Percentiles rank a stretch among this genome's conserved stretches.
Evolutionary conservation across 2,329 filamentous ascomycete species (phyloP).

Genomic region (Claviceps pusilla): DNA sequence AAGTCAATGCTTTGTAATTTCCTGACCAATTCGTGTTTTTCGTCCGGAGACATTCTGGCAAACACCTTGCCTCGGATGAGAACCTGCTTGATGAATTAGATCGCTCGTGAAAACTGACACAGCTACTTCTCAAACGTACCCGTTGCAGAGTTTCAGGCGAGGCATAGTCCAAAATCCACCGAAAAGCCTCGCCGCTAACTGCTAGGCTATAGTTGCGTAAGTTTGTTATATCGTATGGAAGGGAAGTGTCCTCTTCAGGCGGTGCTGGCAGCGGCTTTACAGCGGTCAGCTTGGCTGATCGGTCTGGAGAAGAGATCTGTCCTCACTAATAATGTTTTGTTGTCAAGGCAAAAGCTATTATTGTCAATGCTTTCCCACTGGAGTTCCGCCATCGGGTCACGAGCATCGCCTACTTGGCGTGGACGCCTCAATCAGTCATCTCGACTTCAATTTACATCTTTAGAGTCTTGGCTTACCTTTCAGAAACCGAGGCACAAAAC

Average conservation of each 20-base stretch:
- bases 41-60: conserved; percentile 95
- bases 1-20: conserved; percentile 95
- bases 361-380: conserved; percentile 95
- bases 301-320: neutral
- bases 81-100: conserved; percentile 39
- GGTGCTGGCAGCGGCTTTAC: conserved; percentile 54
- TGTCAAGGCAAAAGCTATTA: conserved; percentile 59
- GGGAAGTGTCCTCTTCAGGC: conserved; percentile 58
- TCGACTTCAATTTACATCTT: neutral
- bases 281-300: conserved; percentile 2
- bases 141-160: conserved; percentile 61
- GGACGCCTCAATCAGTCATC: neutral
- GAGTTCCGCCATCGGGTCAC: conserved; percentile 58
- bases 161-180: conserved; percentile 89
- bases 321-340: conserved; percentile 54
- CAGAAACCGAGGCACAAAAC: conserved; percentile 80
- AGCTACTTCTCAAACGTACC: conserved; percentile 25
- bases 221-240: conserved; percentile 73
- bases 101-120: neutral
- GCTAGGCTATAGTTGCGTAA: conserved; percentile 77
- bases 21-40: conserved; percentile 94
- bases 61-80: conserved; percentile 86
- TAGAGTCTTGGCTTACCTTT: conserved; percentile 37
- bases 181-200: conserved; percentile 83
- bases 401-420: conserved; percentile 41